Base-by-base conservation (phyloP, 1,139 yeast genomes). In the Lizanozyma gosingica region DNA sequence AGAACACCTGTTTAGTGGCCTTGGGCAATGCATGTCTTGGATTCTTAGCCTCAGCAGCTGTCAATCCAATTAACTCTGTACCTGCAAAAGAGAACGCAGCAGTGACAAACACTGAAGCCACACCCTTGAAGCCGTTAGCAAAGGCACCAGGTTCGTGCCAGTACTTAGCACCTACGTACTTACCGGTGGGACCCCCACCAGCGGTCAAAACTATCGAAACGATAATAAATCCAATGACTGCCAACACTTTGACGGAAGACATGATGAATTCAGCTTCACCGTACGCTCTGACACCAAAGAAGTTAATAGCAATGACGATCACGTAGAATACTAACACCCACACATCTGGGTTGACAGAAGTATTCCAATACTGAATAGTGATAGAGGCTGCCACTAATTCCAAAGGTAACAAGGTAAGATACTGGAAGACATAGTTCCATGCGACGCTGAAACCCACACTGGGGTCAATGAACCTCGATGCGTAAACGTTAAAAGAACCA, bases 351-450 rank as follows among this genome's bases (percentile, higher is more conserved):
- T 60, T 62, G 39, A 57, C 49, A 32, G 55, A 36, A 14, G 47
- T 47, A 45, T 53, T 57, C 67, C 67, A 62, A 45, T 52, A 62
- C 35, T 50, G 46, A 54, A 62, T 55, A 14, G 65, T 59, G 41
- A 62, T 59, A 34, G 65, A 54, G 17, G 62, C 61, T 9, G 63
- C 61, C 15, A 62, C 67, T 37, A 62, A 52, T 41, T 62, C 67
- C 36, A 62, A 47, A 1, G 67, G 65, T 52, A 54, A 46, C 57
- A 50, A 47, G 55, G 45, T 40, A 54, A 55, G 61, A 92, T 94
- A 85, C 65, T 81, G 87, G 52, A 85, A 58, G 42, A 80, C 83
- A 45, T 62, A 62, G 50, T 62, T 62, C 65, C 65, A 62, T 3
- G 63, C 65, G 36, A 62, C 63, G 4, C 65, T 61, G 45, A 62